Conservation (phyloP, 441 rosid genomes). For the Gossypium davidsonii region DNA sequence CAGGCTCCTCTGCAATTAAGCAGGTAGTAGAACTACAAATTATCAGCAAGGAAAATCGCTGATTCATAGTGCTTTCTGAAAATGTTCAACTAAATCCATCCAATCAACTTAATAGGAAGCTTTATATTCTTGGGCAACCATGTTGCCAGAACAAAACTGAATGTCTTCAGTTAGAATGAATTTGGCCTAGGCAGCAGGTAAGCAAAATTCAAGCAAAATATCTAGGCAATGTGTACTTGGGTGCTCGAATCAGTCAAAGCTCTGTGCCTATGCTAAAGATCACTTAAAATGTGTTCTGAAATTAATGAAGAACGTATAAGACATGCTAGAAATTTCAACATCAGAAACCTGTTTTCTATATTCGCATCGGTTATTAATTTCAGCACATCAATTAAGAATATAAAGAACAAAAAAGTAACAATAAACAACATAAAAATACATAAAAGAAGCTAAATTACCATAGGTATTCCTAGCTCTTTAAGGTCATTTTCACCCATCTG, state of each 20-base stretch:
- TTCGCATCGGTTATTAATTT: not conserved
- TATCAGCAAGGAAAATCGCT: not conserved
- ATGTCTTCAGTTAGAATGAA: not conserved
- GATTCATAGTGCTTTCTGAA: not conserved
- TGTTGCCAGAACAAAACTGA: not conserved
- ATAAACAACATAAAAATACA: not conserved
- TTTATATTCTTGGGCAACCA: not conserved
- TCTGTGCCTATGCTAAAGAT: not conserved
- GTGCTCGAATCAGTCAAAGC: not conserved
- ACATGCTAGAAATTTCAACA: not conserved
- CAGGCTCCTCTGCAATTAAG: not conserved
- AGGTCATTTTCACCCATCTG: conserved; percentile 91
- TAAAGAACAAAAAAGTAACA: not conserved
- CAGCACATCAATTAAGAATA: not conserved
- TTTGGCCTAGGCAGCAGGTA: not conserved
- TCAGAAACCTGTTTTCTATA: not conserved
- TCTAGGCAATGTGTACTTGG: not conserved
- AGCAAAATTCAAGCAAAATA: not conserved
- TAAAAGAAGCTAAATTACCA: conserved; percentile 41
- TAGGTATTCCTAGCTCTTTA: conserved; percentile 88
- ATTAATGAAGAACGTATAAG: not conserved
- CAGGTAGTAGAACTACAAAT: not conserved
- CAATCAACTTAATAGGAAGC: conserved; percentile 5
- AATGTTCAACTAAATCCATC: not conserved
- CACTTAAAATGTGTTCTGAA: not conserved